A percentile compares a stretch with the other conserved stretches of the same genome.
phyloP scores from a whole-genome alignment of 2,329 filamentous ascomycete genomes.

The Aspergillus phoenicis region DNA sequence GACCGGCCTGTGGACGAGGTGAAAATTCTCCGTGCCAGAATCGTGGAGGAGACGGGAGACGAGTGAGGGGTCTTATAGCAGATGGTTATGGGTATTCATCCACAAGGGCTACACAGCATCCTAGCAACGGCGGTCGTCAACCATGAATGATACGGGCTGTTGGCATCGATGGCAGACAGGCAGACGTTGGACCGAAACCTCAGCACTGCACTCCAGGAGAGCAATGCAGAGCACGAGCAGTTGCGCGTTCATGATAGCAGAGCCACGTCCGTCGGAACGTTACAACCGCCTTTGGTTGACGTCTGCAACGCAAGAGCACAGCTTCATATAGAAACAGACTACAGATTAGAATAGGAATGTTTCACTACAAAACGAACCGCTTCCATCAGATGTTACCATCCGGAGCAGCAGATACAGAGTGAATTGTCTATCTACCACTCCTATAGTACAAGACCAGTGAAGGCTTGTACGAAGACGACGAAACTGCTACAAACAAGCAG shows the following conservation, averaged over 20 bases:
- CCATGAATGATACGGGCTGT: background rate
- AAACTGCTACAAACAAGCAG: conserved; percentile 37
- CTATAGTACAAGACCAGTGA: conserved; percentile 46
- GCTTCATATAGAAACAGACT: background rate
- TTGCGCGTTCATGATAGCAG: background rate
- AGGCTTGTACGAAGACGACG: conserved; percentile 35
- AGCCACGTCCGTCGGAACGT: background rate
- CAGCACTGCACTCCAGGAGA: background rate
- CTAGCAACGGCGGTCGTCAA: background rate
- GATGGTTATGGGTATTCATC: background rate
- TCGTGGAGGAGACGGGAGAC: conserved; percentile 64
- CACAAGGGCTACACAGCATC: background rate
- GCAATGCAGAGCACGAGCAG: background rate
- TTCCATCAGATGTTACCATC: conserved; percentile 71
- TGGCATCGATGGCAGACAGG: background rate
- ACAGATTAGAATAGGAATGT: conserved; percentile 52
- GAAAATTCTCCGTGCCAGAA: conserved; percentile 71
- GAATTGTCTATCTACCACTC: conserved; percentile 66
- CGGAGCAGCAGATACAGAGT: conserved; percentile 87
- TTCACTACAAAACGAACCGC: conserved; percentile 78
- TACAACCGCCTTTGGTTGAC: background rate
- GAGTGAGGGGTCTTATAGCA: conserved; percentile 31
- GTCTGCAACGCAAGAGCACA: background rate
- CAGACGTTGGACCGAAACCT: background rate
- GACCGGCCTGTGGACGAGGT: conserved; percentile 82